Conservation (phyloP, 2,329 filamentous ascomycete genomes). For the Sordariomycetes sp. region DNA sequence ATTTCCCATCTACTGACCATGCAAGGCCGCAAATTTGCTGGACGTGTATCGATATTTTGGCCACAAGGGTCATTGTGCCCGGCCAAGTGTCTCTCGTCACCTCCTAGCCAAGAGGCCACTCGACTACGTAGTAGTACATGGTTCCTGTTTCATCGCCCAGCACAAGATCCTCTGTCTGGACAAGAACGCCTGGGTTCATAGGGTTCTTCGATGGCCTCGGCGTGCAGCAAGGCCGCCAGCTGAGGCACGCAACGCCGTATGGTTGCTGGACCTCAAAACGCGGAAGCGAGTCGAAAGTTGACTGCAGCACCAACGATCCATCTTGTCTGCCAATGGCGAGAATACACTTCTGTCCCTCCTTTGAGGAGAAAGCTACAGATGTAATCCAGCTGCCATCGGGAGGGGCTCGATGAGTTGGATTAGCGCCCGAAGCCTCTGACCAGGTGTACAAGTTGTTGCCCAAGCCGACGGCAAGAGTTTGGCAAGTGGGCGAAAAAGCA, state of each 20-base stretch:
- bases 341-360: conserved; percentile 65
- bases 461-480: conserved; percentile 76
- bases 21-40: conserved; percentile 92
- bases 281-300: conserved; percentile 57
- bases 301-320: conserved; percentile 69
- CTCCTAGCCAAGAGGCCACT: conserved; percentile 66
- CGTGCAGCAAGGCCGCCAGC: conserved; percentile 62
- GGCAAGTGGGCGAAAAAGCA: conserved; percentile 68
- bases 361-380: conserved; percentile 83
- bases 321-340: conserved; percentile 77
- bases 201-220: conserved; percentile 42
- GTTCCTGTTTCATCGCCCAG: conserved; percentile 78
- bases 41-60: conserved; percentile 66
- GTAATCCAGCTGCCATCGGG: conserved; percentile 51
- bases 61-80: conserved; percentile 68
- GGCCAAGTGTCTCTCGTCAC: conserved; percentile 60
- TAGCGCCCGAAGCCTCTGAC: conserved; percentile 67
- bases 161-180: conserved; percentile 72
- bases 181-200: conserved; percentile 34
- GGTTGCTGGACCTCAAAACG: conserved; percentile 70
- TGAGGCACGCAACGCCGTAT: conserved; percentile 66
- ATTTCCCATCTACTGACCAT: conserved; percentile 68
- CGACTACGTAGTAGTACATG: conserved; percentile 81
- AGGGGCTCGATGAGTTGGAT: conserved; percentile 27
- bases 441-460: conserved; percentile 76